Percentiles rank a stretch among this genome's conserved stretches.
These are phyloP conservation scores for Serendipita vermifera DNA, from an alignment of 768 basidiomycete genomes.

Conservation along the genomic window DNA sequence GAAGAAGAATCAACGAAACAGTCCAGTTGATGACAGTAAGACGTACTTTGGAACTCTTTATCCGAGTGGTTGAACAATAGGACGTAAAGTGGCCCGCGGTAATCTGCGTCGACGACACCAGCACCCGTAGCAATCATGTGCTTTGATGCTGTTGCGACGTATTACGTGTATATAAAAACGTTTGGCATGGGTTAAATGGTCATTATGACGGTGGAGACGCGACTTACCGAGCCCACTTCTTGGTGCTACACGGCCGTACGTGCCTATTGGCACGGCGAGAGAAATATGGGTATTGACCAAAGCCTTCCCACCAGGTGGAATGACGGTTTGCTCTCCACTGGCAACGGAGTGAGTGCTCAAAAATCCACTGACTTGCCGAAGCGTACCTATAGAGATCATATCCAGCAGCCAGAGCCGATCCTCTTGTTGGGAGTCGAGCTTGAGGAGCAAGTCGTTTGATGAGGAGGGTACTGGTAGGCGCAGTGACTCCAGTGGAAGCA, in stretches of 20 bases:
- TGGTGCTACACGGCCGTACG: constrained; percentile 94
- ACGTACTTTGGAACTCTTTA: constrained; percentile 68
- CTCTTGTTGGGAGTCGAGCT: constrained; percentile 75
- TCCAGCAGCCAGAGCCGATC: constrained; percentile 76
- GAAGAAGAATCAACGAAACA: neutral
- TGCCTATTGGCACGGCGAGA: constrained; percentile 83
- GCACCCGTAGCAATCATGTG: constrained; percentile 98
- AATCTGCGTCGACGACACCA: constrained; percentile 94
- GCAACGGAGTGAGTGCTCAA: neutral
- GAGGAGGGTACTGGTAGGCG: constrained; percentile 33
- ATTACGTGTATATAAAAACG: neutral
- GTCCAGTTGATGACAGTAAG: neutral
- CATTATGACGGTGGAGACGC: neutral
- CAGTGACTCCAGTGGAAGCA: too few species aligned
- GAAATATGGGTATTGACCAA: constrained; percentile 84
- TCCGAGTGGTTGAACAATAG: constrained; percentile 88
- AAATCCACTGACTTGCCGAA: constrained; percentile 10
- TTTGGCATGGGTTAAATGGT: neutral
- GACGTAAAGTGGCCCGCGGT: constrained; percentile 82
- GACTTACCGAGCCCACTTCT: constrained; percentile 82
- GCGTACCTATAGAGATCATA: constrained; percentile 90
- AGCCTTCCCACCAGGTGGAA: constrained; percentile 86
- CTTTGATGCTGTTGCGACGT: constrained; percentile 62
- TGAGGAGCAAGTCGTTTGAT: constrained; percentile 76
- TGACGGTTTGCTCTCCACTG: constrained; percentile 71